Conservation (phyloP, 805 yeast genomes). For the Teunomyces atbi region DNA sequence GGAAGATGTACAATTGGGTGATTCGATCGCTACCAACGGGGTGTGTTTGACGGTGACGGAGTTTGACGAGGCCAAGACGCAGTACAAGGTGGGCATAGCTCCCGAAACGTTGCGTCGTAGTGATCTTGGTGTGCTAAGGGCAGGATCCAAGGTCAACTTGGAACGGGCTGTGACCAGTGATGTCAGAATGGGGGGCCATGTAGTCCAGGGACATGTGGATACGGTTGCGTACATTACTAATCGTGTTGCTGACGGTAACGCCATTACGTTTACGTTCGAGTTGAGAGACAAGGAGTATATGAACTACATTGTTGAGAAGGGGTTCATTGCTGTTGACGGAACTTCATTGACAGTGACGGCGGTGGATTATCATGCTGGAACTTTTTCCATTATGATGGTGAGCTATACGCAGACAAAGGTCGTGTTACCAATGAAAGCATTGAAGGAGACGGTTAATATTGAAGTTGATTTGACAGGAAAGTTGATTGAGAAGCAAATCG, state of each 20-base stretch:
- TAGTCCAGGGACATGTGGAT: constrained; percentile 97
- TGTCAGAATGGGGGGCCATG: constrained; percentile 92
- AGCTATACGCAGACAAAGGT: constrained; percentile 87
- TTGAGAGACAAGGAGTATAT: constrained; percentile 60
- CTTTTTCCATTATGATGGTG: constrained; percentile 86
- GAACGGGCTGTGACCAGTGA: constrained; percentile 90
- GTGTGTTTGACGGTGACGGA: constrained; percentile 90
- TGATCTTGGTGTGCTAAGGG: constrained; percentile 59
- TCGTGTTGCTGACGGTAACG: constrained; percentile 63
- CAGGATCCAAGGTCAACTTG: constrained; percentile 70
- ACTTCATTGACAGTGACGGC: constrained; percentile 84
- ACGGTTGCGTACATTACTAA: constrained; percentile 69
- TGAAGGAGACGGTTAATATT: constrained; percentile 73
- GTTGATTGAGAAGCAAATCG: constrained; percentile 83
- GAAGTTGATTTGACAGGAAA: constrained; percentile 97
- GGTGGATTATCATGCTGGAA: constrained; percentile 57
- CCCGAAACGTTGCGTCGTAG: constrained; percentile 89
- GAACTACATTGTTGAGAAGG: constrained; percentile 88
- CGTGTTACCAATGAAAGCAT: constrained; percentile 59
- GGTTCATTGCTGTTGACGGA: constrained; percentile 91
- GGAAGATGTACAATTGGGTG: constrained; percentile 86
- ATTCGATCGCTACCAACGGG: constrained; percentile 88
- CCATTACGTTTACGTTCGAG: constrained; percentile 72
- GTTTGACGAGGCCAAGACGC: constrained; percentile 46
- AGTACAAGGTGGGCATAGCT: constrained; percentile 86